These are phyloP conservation scores for Taiozyma sp. DNA, from an alignment of 1,139 yeast species.

Conservation along the genomic window DNA sequence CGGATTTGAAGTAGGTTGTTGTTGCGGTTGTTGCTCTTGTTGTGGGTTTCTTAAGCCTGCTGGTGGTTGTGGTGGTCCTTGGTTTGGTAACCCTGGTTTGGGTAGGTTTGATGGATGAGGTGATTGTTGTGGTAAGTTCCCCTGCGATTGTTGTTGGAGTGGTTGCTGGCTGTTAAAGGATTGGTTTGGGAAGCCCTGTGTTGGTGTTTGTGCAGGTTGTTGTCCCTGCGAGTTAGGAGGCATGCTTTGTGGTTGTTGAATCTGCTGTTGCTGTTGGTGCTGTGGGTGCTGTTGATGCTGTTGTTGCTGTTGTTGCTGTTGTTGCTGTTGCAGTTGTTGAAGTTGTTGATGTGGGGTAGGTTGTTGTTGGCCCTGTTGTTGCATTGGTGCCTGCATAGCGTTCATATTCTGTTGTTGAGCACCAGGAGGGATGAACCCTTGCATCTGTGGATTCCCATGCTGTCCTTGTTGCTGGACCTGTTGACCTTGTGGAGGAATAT, in stretches of 20 bases:
- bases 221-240: slow-evolving; percentile 8
- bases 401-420: not conserved
- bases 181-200: not conserved
- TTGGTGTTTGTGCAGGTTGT: slow-evolving; percentile 8
- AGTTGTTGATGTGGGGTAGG: not conserved
- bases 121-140: not conserved
- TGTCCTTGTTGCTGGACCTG: slow-evolving; percentile 7
- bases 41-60: slow-evolving; percentile 10
- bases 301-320: slow-evolving; percentile 3
- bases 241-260: slow-evolving; percentile 7
- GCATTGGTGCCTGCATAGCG: not conserved
- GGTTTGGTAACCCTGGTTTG: slow-evolving; percentile 4
- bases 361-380: not conserved
- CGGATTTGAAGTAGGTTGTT: slow-evolving; percentile 2
- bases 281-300: slow-evolving; percentile 2
- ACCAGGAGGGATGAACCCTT: not conserved
- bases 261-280: slow-evolving; percentile 1
- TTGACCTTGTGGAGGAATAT: slow-evolving; percentile 10
- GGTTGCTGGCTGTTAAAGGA: not conserved
- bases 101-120: slow-evolving; percentile 3
- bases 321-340: slow-evolving; percentile 11
- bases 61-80: slow-evolving; percentile 6
- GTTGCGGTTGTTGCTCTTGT: not conserved
- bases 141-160: slow-evolving; percentile 7
- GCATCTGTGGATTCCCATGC: slow-evolving; percentile 1